Percentiles rank a stretch among this genome's conserved stretches.
Conservation (phyloP, 129 eudicot genomes). For the Pulicaria dysenterica region DNA sequence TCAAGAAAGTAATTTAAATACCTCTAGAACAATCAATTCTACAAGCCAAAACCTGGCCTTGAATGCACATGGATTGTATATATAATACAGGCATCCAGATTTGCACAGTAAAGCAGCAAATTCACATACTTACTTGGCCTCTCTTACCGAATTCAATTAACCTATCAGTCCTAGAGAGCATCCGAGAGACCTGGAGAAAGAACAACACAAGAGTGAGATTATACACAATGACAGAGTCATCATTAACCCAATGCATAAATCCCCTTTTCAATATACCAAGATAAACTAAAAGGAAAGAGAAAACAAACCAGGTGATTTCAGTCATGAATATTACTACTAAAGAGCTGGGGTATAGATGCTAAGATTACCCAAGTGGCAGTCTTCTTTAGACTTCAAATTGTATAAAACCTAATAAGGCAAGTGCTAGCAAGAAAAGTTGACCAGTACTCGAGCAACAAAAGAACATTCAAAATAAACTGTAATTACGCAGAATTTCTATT, state of each 20-base stretch:
- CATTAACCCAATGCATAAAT: neutral
- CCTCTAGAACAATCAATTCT: too few relatives aligned
- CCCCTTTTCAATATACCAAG: neutral
- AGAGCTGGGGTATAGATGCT: neutral
- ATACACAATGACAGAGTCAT: neutral
- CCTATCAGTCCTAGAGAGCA: slow-evolving; percentile 10
- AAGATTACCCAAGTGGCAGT: neutral
- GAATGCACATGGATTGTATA: neutral
- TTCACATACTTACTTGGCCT: slow-evolving; percentile 10
- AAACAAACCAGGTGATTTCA: neutral
- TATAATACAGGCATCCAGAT: too few relatives aligned
- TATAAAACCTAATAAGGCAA: neutral
- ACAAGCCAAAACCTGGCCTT: too few relatives aligned
- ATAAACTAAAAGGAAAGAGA: neutral
- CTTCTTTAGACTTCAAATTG: neutral
- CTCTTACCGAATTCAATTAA: neutral
- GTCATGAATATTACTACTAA: neutral
- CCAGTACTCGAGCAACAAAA: neutral
- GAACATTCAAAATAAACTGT: slow-evolving; percentile 14
- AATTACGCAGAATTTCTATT: slow-evolving; percentile 3
- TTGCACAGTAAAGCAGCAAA: neutral
- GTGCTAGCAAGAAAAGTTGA: neutral
- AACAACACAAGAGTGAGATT: slow-evolving; percentile 18
- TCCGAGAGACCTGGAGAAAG: slow-evolving; percentile 27
- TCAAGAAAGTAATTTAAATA: too few relatives aligned